Percentiles rank a stretch among this genome's conserved stretches.
Evolutionary conservation across 116 monocot species (phyloP).

Genomic region (Papilionanthe hybrid): DNA sequence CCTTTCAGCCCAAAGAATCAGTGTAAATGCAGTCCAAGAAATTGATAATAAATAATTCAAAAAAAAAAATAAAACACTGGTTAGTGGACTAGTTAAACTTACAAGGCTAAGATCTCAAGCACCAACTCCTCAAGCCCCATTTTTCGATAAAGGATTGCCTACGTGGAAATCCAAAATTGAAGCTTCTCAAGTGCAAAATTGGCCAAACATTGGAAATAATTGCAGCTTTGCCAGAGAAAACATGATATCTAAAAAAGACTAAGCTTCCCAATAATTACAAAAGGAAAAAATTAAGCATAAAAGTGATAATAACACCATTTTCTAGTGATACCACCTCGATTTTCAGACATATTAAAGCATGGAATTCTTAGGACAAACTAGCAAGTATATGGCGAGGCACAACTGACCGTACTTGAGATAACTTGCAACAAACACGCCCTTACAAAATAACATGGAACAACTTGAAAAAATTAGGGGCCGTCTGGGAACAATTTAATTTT

Average conservation of each 20-base stretch:
- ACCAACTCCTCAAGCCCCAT: slow-evolving; percentile 89
- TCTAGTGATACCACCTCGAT: neutral
- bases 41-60: slow-evolving; percentile 7
- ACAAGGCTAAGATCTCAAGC: slow-evolving; percentile 93
- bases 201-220: neutral
- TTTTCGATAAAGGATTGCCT: slow-evolving; percentile 96
- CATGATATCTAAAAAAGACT: neutral
- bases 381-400: neutral
- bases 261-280: neutral
- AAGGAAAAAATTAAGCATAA: neutral
- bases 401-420: neutral
- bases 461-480: neutral
- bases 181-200: neutral
- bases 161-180: slow-evolving; percentile 5
- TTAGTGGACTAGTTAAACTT: slow-evolving; percentile 25
- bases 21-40: neutral
- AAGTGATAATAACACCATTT: neutral
- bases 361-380: neutral
- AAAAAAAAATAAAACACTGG: neutral
- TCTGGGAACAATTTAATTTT: no score
- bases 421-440: neutral
- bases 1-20: slow-evolving; percentile 37
- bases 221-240: neutral
- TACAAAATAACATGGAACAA: neutral
- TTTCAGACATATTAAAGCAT: neutral